These are phyloP conservation scores for Pholiota conissans DNA, from an alignment of 768 basidiomycete genomes.

Conservation along the genomic window DNA sequence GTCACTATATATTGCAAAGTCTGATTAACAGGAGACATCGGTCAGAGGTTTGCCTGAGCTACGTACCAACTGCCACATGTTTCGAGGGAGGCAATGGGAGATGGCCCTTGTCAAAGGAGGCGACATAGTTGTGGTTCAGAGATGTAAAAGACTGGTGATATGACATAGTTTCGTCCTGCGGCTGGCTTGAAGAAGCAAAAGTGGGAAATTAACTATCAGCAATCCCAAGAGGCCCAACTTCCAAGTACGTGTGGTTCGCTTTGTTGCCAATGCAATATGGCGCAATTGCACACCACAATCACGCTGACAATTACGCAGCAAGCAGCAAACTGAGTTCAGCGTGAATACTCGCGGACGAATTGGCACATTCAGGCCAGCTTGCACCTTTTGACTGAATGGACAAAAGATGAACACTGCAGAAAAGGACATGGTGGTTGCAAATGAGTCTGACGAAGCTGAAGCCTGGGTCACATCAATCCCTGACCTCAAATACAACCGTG, in stretches of 20 bases:
- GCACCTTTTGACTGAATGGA: too few species aligned
- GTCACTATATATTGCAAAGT: slow-evolving; percentile 39
- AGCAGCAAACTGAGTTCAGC: background rate
- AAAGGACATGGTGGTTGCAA: too few species aligned
- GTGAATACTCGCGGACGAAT: too few species aligned
- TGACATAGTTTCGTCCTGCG: slow-evolving; percentile 19
- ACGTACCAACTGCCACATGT: slow-evolving; percentile 32
- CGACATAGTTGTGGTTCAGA: slow-evolving; percentile 46
- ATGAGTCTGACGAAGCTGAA: too few species aligned
- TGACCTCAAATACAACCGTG: background rate
- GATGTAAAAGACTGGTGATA: slow-evolving; percentile 32
- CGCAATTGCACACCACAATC: slow-evolving; percentile 2
- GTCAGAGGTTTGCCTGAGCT: slow-evolving; percentile 12
- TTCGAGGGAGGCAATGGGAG: slow-evolving; percentile 35
- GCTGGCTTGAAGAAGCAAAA: background rate
- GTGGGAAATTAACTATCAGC: background rate
- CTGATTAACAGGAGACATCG: background rate
- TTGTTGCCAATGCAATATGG: too few species aligned
- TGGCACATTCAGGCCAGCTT: too few species aligned
- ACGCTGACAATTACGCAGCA: background rate
- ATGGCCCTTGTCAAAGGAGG: slow-evolving; percentile 43
- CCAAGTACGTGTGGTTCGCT: background rate
- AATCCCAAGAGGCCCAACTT: background rate
- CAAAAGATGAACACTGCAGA: too few species aligned
- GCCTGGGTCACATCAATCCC: background rate